Evolutionary conservation across 176 grass and related monocot genomes (phyloP), one percentile per base, ranked within the genome.

Genomic region (Carex myosuroides): DNA sequence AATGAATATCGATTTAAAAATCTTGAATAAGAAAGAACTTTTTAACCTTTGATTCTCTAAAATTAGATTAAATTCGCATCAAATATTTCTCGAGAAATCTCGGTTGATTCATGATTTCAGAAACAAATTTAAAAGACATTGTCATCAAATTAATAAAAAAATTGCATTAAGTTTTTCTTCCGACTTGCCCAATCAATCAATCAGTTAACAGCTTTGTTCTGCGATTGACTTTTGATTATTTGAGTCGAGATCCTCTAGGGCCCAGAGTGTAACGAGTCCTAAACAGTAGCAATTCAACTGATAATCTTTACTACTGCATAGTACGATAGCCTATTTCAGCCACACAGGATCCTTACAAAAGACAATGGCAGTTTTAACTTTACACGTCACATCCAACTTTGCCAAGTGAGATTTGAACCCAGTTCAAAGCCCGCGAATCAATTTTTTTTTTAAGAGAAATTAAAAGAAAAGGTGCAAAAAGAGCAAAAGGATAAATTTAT

Each of bases 391-490:
- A 32, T 10, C 21, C 7, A 56, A 29, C 52, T 56, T 78, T 78
- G 13, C 73, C 24, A 33, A 78, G 14, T 17, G 26, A 78, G 56
- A 57, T 78, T 78, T 78, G 52, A 78, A 78, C 24, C 5, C 13
- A 78, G 5, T 83, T 52, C 5, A 13, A 8, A 83, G 62, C 80
- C 62, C 62, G 61, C 37, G 62, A 83, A 68, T 8, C 20, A 81
- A 41, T 42, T 20, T 24, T 81, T 65, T 17, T 32, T 67, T 22
- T 35, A 13, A 68, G 22, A 83, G 18, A 76, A 83, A 26, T 53
- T 29, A 30, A 68, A 66, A 53, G 62, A 17, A 21, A 81, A 81
- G 46, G 39, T 46, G 44, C 18, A 83, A 83, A 83, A 60, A 48
- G 44, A 81, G 2, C 8, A 66, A 82, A 65, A 52, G 61, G 24